Evolutionary conservation across 2,329 filamentous ascomycete species (phyloP), one percentile per base, ranked within the genome.

Genomic region (Pseudopithomyces maydicus): DNA sequence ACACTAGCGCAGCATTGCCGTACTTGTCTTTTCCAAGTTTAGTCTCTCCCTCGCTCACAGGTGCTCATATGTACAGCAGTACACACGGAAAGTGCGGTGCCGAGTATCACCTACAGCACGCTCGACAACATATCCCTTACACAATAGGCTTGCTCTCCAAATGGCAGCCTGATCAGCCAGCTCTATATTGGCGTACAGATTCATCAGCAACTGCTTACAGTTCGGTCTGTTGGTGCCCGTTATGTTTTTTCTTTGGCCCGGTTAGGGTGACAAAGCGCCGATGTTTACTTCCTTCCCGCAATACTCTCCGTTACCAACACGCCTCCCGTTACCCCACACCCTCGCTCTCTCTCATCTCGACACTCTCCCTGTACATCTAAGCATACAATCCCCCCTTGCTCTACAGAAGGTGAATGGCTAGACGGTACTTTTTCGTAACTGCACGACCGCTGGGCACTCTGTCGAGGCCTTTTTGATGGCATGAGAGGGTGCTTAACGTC

Each of bases 391-490:
- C 12, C 45, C 2, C 45, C 43, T 26, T 5, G 29, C 23, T 26
- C 2, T 33, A n/a, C 8, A 14, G 23, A 29, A 29, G 5, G 26
- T 8, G 26, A 29, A 29, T 29, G 8, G 8, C 8, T 4, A 29
- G 26, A 29, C 4, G 26, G 19, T 26, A 17, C 26, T 36, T 14
- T 36, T n/a, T 19, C 32, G 11, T 36, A 23, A 23, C n/a, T 15
- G 1, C 33, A 43, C 44, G 53, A 58, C 54, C 49, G 12, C 14
- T 49, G 42, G 41, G 33, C 58, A 58, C 54, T 52, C 35, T 68
- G 51, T 58, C 61, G 59, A 65, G 59, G 58, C 63, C 66, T 47
- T 8, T 20, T 56, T 43, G 56, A 47, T 72, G 68, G 68, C 59
- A 66, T 61, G 62, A 36, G 57, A 55, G 35, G 59, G 57, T 63